Base-by-base conservation (phyloP, 2,329 filamentous ascomycete genomes). In the Juglanconis oblonga region DNA sequence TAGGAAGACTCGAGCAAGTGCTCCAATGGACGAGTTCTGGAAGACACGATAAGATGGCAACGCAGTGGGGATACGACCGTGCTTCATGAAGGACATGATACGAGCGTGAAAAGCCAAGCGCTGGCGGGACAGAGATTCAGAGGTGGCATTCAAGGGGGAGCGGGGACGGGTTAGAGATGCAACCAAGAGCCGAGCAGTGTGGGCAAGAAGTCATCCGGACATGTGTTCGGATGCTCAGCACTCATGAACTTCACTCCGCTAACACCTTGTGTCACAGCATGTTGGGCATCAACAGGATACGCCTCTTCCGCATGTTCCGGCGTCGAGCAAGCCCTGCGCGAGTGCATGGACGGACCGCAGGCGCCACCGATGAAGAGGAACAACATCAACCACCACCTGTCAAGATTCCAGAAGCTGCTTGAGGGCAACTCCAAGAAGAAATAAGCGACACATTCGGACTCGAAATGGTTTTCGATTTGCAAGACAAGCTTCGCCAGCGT, bases 381-480 rank as follows among this genome's bases (percentile, higher is more conserved):
- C 79, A 94, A 87, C 74, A 92, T 98, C 84, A 98, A 98, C 78
- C 93, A 93, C 81, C 93, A 97, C 73, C 80, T 98, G 48, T 84
- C 85, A 66, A 86, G 95, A 80, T 96, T 80, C 84, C 88, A 77
- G 83, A 88, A 70, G 82, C 87, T 66, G 79, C 87, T 83, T 85
- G 93, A 74, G n/a, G 76, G 68, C 7, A 63, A 67, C 76, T 82
- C 81, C 74, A 85, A 76, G 64, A 73, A 65, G 62, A 63, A 59
- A 53, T 33, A 45, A 35, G 55, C n/a, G 36, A 29, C 3, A 9
- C 3, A 40, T 24, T 45, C 47, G 38, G 44, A 13, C 31, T 40
- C 4, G 35, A 14, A 38, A 14, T 32, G 4, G 24, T 35, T 24
- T 24, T 14, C 17, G 6, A 11, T 1, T 9, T 2, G 1, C 32